These are phyloP conservation scores for Nannochloris sp. DNA, from an alignment of 139 green algal genomes.

Conservation along the genomic window DNA sequence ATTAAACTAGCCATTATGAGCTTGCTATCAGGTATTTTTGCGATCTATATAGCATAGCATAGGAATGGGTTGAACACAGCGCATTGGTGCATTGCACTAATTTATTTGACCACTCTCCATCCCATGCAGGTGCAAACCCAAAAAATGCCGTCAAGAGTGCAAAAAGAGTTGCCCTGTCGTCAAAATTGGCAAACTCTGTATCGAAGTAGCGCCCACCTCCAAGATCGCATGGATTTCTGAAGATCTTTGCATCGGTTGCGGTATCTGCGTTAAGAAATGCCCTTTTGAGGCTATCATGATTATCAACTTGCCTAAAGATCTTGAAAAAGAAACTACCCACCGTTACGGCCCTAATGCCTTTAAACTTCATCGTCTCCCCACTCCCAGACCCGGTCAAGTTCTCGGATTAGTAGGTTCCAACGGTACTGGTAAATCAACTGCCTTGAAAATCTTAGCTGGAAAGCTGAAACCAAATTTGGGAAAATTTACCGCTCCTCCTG, in stretches of 20 bases:
- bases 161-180: constrained; percentile 98
- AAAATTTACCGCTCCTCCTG: constrained; percentile 71
- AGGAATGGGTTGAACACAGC: too few species aligned
- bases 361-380: constrained; percentile 95
- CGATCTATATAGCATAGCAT: too few species aligned
- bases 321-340: constrained; percentile 96
- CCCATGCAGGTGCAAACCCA: constrained; percentile 84
- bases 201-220: constrained; percentile 80
- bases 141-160: constrained; percentile 99
- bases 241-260: constrained; percentile 99
- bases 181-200: constrained; percentile 97
- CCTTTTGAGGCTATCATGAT: constrained; percentile 99
- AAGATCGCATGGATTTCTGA: constrained; percentile 96
- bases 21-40: background rate
- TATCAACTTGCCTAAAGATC: constrained; percentile 98
- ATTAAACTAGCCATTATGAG: background rate
- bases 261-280: constrained; percentile 99
- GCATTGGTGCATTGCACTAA: too few species aligned
- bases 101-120: too few species aligned
- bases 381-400: constrained; percentile 88
- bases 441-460: constrained; percentile 93
- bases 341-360: constrained; percentile 98
- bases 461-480: constrained; percentile 99
- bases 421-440: constrained; percentile 98
- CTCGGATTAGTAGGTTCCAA: constrained; percentile 97